phyloP scores from a whole-genome alignment of 2,329 filamentous ascomycete species.

The Madurella fahalii region DNA sequence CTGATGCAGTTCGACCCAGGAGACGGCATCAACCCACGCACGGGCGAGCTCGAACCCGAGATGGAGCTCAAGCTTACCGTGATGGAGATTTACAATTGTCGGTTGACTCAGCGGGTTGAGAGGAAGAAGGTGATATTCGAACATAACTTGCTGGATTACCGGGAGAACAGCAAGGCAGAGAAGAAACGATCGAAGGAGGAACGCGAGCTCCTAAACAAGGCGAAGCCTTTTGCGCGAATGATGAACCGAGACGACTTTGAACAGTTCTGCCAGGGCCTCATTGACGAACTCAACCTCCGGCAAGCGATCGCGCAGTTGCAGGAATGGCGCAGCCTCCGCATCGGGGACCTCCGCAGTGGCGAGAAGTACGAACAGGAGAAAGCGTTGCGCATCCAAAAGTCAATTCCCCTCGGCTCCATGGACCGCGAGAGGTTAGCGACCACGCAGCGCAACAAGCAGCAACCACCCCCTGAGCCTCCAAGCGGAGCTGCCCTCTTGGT shows the following conservation, averaged over 20 bases:
- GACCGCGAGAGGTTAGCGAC: slow-evolving; percentile 75
- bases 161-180: slow-evolving; percentile 82
- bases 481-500: slow-evolving; percentile 72
- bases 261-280: slow-evolving; percentile 74
- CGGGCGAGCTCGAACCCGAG: slow-evolving; percentile 85
- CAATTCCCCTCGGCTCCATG: slow-evolving; percentile 72
- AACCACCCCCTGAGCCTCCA: slow-evolving; percentile 62
- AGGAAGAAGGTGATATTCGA: slow-evolving; percentile 97
- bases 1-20: slow-evolving; percentile 98
- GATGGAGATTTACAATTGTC: slow-evolving; percentile 96
- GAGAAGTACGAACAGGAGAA: slow-evolving; percentile 95
- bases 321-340: slow-evolving; percentile 83
- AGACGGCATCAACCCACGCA: slow-evolving; percentile 80
- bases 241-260: slow-evolving; percentile 94
- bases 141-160: slow-evolving; percentile 87
- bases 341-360: slow-evolving; percentile 78
- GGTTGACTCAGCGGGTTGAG: slow-evolving; percentile 84
- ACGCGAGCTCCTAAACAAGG: slow-evolving; percentile 82
- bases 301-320: slow-evolving; percentile 87
- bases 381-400: slow-evolving; percentile 64
- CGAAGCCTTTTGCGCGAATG: slow-evolving; percentile 93
- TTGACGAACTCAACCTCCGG: slow-evolving; percentile 87
- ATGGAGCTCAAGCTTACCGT: slow-evolving; percentile 97
- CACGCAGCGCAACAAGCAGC: slow-evolving; percentile 64
- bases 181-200: slow-evolving; percentile 98